Evolutionary conservation across 2,329 filamentous ascomycete genomes (phyloP), one percentile per base, ranked within the genome.

Genomic region (Cladosporium cucumerinum): DNA sequence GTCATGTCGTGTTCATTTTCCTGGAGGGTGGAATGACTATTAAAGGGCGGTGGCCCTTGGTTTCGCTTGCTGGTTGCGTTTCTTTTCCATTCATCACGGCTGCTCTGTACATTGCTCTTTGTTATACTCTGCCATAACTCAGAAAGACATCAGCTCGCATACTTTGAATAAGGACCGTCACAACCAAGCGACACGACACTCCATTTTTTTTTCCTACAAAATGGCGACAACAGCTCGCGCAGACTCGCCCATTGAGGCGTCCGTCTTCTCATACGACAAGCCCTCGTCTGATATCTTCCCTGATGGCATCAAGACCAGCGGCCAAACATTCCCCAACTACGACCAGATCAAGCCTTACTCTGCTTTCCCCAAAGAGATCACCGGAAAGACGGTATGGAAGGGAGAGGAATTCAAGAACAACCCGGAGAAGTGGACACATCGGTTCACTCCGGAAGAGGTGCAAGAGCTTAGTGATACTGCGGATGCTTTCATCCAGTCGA

Each of bases 331-430:
- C 26, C 91, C 91, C 1, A 76, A 90, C 36, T 89, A 88, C 73
- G 82, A 87, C 34, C 78, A 83, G 10, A 77, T 94, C n/a, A 81
- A 79, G 57, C 85, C 89, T 0, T 94, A 92, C 75, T 81, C 84
- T 0, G 82, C 84, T 18, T 94, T 93, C 72, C 91, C 91, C 51
- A 85, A 85, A 66, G 78, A 88, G 66, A 92, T 93, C 74, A 82
- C 82, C 0, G 90, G 90, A 12, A 85, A 85, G 0, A 93, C 90
- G 0, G 86, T 91, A 32, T 95, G 91, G 91, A 82, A 84, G 62
- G 82, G 84, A 5, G 84, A 86, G 32, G 88, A 91, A 34, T 91
- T 88, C 72, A 80, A 79, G 62, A 76, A 84, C 68, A 81, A 84
- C 70, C 86, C 88, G 0, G 87, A 90, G 70, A 83, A 83, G 75